Base-by-base conservation (phyloP, 768 basidiomycete genomes). In the Tricholoma flavovirens region DNA sequence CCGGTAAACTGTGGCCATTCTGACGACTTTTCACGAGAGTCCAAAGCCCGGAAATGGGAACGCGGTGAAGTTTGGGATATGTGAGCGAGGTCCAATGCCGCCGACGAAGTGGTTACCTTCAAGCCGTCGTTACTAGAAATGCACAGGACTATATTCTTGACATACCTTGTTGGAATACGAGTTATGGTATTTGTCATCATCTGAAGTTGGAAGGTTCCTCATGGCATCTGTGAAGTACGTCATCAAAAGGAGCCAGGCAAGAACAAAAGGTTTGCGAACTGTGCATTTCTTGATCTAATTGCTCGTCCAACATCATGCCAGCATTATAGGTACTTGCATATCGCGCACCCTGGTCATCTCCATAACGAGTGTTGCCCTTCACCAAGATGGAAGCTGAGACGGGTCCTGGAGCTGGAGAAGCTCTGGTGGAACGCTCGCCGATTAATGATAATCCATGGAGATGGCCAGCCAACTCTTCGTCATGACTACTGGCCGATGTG, bases 1-100 rank as follows among this genome's bases (percentile, higher is more conserved):
- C 81, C 81, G 46, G 83, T 76, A 71, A 93, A 97, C 69, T 93
- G 92, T 30, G 94, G 91, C 95, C 95, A 98, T 68, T 97, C 94
- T 1, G 93, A 93, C 8, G 90, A 78, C 68, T 86, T 88, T 66
- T 87, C 86, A 32, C 82, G 77, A 48, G 76, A 70, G 32, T 88
- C 85, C 59, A 80, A 71, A 24, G 72, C 66, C 43, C 86, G 83
- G 57, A 83, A 83, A 49, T 82, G 83, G 49, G 80, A 73, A 29
- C 84, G 81, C 22, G 87, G 84, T 12, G 89, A 86, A 5, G 87
- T 87, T 67, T 91, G 92, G 4, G 90, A 86, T 32, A 91, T 80
- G 50, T 93, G 91, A 14, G 96, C 94, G 35, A 98, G 80, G 70
- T 98, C 95, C 64, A 98, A 73, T 40, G 96, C 95, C 32, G 91